Percentiles rank a stretch among this genome's conserved stretches.
phyloP scores from a whole-genome alignment of 2,329 filamentous ascomycete genomes.

The Cladosporium sp. region DNA sequence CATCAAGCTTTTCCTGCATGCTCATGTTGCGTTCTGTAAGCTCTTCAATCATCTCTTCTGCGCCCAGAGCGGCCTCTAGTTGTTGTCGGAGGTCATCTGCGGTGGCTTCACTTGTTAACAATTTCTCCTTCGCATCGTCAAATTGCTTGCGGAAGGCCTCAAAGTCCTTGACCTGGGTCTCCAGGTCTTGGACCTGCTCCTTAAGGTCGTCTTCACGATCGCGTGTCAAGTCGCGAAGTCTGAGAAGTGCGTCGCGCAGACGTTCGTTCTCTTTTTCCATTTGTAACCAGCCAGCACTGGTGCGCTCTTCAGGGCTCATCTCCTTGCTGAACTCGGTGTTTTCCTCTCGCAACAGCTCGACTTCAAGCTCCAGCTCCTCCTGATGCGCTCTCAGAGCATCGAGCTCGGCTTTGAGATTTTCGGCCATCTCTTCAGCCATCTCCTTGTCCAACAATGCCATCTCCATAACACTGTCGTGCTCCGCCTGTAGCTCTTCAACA shows the following conservation, averaged over 20 bases:
- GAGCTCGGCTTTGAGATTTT: slow-evolving; percentile 74
- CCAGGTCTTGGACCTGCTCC: slow-evolving; percentile 49
- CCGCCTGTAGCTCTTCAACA: slow-evolving; percentile 70
- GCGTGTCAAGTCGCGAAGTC: slow-evolving; percentile 80
- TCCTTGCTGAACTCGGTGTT: slow-evolving; percentile 78
- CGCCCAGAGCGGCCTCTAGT: slow-evolving; percentile 79
- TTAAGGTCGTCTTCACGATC: slow-evolving; percentile 77
- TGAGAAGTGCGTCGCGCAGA: slow-evolving; percentile 76
- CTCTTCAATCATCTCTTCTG: slow-evolving; percentile 92
- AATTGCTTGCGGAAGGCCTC: slow-evolving; percentile 55
- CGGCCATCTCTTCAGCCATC: slow-evolving; percentile 91
- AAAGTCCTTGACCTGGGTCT: slow-evolving; percentile 40
- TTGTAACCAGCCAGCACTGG: slow-evolving; percentile 82
- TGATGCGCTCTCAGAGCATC: slow-evolving; percentile 69
- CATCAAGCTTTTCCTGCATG: slow-evolving; percentile 76
- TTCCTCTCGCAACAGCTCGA: slow-evolving; percentile 82
- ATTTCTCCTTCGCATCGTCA: slow-evolving; percentile 65
- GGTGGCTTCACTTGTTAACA: slow-evolving; percentile 67
- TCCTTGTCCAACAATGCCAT: slow-evolving; percentile 85
- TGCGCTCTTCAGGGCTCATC: slow-evolving; percentile 82
- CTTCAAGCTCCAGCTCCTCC: slow-evolving; percentile 82
- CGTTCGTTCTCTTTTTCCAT: slow-evolving; percentile 89
- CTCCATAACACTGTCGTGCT: slow-evolving; percentile 81
- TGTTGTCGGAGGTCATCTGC: slow-evolving; percentile 86
- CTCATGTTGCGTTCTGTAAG: slow-evolving; percentile 82